Evolutionary conservation across 2,329 filamentous ascomycete species (phyloP), one percentile per base, ranked within the genome.

Genomic region (Ampelomyces quisqualis): DNA sequence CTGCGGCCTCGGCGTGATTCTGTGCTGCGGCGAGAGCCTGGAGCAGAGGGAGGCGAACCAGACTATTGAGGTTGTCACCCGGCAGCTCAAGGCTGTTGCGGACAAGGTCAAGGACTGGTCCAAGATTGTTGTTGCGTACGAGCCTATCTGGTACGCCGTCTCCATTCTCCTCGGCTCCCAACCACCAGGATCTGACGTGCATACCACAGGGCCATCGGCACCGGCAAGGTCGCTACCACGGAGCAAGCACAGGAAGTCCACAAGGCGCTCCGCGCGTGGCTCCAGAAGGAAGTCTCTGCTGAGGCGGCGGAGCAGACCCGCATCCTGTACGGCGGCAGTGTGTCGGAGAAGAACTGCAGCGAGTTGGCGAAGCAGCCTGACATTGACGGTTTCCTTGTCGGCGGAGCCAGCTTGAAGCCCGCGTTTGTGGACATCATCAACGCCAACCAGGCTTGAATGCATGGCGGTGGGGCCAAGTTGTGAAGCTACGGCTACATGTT

Each of bases 301-400:
- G 78, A 86, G 68, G 88, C 86, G 42, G 82, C 90, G 32, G 89
- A 95, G 53, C 82, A 86, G 75, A 95, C 90, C 49, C 83, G 93
- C 62, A 88, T 98, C 70, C 85, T 98, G 68, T 98, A 98, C 74
- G 93, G 93, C 57, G 93, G 93, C 68, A 93, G 86, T 63, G 93
- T 98, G 64, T 94, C 80, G 69, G 93, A 95, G 80, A 96, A 96
- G 86, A 98, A 98, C 83, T 94, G 88, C 80, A 81, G 78, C 67
- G 91, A 97, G 53, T 81, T 98, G 62, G 83, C 86, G 70, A 91
- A 90, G 79, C 83, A 97, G 81, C 71, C 81, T 53, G 93, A 98
- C 73, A 95, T 98, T 71, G 93, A 98, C 72, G 93, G 93, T 45
- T 97, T 97, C 84, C 81, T 97, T 58, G 91, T 97, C 57, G 91